A percentile compares a stretch with the other conserved stretches of the same genome.
Evolutionary conservation across 805 yeast species (phyloP).

Genomic region (Geotrichum ghanense): DNA sequence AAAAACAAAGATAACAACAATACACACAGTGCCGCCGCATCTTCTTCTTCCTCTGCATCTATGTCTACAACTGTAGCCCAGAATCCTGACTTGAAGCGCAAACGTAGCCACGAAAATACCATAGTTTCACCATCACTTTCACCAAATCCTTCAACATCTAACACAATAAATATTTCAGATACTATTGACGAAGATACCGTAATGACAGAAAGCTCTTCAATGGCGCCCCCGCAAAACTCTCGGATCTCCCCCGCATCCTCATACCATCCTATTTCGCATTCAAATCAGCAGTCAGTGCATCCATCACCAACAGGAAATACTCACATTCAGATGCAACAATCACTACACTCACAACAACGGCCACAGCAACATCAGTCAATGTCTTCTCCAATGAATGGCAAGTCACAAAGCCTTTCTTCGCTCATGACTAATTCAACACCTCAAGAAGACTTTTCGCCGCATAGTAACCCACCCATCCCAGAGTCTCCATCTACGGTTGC

Average conservation of each 20-base stretch:
- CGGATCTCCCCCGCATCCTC: background rate
- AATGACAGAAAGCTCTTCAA: background rate
- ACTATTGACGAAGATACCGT: background rate
- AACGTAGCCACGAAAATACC: background rate
- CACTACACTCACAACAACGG: too few relatives aligned
- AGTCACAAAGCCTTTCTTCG: too few relatives aligned
- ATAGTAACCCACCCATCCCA: background rate
- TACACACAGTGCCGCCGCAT: too few relatives aligned
- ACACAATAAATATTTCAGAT: background rate
- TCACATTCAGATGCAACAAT: too few relatives aligned
- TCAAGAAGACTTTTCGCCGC: background rate
- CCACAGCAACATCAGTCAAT: background rate
- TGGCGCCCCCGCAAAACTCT: background rate
- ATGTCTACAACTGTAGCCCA: background rate
- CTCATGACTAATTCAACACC: too few relatives aligned
- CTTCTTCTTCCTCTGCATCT: too few relatives aligned
- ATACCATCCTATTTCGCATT: too few relatives aligned
- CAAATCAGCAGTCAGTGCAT: background rate
- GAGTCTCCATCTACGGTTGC: background rate
- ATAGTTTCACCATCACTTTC: background rate
- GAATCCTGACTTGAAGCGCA: background rate
- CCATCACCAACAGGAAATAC: too few relatives aligned
- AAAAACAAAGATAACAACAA: background rate
- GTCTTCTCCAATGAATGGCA: background rate
- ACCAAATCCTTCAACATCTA: background rate